Percentiles rank a stretch among this genome's conserved stretches.
Conservation (phyloP, 345 rosid species). For the Sisymbrium irio region DNA sequence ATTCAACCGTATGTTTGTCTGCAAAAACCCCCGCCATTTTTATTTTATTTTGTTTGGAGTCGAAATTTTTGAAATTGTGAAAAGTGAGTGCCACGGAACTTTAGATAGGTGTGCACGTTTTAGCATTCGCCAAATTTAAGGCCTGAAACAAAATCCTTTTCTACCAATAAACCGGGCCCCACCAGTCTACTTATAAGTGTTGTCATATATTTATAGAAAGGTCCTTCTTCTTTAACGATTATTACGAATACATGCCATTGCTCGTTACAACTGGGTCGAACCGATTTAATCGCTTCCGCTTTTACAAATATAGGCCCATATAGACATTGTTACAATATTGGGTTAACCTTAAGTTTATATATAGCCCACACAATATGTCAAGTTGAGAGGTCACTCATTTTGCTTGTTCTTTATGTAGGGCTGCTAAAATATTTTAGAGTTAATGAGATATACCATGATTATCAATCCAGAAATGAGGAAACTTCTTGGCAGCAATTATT, state of each 20-base stretch:
- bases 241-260: not conserved
- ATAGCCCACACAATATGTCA: not conserved
- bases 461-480: not conserved
- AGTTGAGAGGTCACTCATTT: not conserved
- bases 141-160: not conserved
- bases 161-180: not conserved
- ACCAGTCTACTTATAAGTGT: not conserved
- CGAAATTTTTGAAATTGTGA: not conserved
- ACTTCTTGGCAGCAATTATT: not conserved
- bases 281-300: not conserved
- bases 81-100: not conserved
- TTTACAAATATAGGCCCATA: not conserved
- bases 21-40: conserved; percentile 47
- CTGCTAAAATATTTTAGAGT: too few relatives aligned
- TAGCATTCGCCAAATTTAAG: not conserved
- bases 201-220: not conserved
- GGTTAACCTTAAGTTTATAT: not conserved
- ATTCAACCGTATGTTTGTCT: conserved; percentile 25
- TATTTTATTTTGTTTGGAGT: not conserved
- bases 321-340: not conserved
- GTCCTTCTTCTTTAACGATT: not conserved
- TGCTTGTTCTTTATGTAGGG: not conserved
- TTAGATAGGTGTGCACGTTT: conserved; percentile 34
- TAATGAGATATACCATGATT: too few relatives aligned
- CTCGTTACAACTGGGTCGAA: not conserved